phyloP scores from a whole-genome alignment of 176 grass and related monocot species.

The Oryza nivara region DNA sequence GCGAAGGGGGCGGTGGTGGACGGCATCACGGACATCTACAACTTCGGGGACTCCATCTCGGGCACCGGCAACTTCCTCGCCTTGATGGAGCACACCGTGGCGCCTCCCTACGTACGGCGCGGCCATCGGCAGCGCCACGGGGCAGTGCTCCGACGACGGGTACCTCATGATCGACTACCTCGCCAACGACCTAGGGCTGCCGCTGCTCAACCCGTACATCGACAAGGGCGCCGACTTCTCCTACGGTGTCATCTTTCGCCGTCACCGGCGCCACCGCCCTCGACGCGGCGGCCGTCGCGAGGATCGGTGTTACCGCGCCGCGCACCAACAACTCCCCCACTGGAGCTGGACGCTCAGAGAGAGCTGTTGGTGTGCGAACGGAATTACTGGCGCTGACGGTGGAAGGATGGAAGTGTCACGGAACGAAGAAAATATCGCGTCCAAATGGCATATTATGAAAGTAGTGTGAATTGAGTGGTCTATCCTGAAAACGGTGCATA shows the following conservation, averaged over 20 bases:
- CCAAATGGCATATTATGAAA: too few species aligned
- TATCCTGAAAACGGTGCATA: too few species aligned
- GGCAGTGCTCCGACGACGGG: not conserved
- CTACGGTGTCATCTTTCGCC: constrained; percentile 59
- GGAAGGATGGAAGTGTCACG: too few species aligned
- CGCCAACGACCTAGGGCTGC: not conserved
- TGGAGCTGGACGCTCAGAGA: too few species aligned
- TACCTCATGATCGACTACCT: constrained; percentile 12
- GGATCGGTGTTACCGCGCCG: constrained; percentile 18
- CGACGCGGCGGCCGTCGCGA: constrained; percentile 46
- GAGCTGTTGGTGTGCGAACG: too few species aligned
- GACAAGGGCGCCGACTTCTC: constrained; percentile 36
- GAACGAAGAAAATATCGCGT: too few species aligned
- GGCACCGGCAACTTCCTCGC: not conserved
- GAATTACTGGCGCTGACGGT: too few species aligned
- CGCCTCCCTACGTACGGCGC: not conserved
- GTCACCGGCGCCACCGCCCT: constrained; percentile 52
- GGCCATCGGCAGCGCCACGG: not conserved
- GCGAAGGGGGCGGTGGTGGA: not conserved
- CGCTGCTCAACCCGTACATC: not conserved
- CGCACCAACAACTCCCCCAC: constrained; percentile 35
- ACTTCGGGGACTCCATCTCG: constrained; percentile 4
- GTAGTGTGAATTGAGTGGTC: too few species aligned
- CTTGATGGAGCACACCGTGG: not conserved
- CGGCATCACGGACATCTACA: constrained; percentile 8